These are phyloP conservation scores for Phytopythium kandeliae DNA, from an alignment of 352 stramenopile genomes.

Conservation along the genomic window DNA sequence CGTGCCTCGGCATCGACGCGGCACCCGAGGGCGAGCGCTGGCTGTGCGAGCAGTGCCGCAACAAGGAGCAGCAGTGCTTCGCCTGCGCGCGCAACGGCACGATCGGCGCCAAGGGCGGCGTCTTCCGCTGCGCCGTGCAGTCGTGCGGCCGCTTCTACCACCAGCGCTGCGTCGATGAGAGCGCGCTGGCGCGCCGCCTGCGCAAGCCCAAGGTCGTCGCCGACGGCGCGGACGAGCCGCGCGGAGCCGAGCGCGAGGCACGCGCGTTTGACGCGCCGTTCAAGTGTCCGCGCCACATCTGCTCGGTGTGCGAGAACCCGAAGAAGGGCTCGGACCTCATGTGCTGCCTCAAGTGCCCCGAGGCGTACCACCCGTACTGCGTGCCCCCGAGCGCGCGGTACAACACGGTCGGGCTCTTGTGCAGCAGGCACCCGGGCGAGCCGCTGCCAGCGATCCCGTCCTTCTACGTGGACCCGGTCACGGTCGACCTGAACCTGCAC, in stretches of 20 bases:
- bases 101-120: conserved; percentile 81
- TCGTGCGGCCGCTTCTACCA: conserved; percentile 86
- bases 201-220: conserved; percentile 27
- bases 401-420: conserved; percentile 90
- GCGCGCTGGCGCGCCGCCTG: conserved; percentile 50
- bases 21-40: conserved; percentile 72
- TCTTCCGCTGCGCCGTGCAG: conserved; percentile 61
- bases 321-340: conserved; percentile 79
- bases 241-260: conserved; percentile 29
- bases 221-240: too few species aligned
- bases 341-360: conserved; percentile 90
- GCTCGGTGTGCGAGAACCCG: conserved; percentile 70
- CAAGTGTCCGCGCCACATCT: conserved; percentile 87
- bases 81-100: conserved; percentile 84
- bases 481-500: conserved; percentile 69
- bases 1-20: conserved; percentile 80
- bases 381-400: conserved; percentile 89
- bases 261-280: conserved; percentile 75
- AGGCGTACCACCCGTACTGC: conserved; percentile 90
- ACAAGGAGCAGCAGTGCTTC: conserved; percentile 86
- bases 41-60: conserved; percentile 89
- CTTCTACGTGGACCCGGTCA: conserved; percentile 72
- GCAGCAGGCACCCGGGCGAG: conserved; percentile 79
- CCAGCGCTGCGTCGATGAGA: conserved; percentile 61
- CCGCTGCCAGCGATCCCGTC: conserved; percentile 74